These are phyloP conservation scores for Saccharomycopsis vini DNA, from an alignment of 805 yeast genomes.

Conservation along the genomic window DNA sequence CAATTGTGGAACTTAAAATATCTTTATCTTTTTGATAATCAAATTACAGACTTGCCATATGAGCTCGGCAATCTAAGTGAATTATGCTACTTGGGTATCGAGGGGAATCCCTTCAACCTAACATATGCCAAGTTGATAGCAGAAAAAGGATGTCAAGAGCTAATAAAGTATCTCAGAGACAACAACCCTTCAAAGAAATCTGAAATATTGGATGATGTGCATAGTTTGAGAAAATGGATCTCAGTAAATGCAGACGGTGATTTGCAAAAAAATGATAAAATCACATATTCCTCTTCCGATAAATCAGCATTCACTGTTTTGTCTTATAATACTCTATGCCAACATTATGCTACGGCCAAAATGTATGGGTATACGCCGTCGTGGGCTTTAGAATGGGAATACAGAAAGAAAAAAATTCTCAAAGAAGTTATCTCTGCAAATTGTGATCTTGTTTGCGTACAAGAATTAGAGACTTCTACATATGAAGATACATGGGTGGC, in stretches of 20 bases:
- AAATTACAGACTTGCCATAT: constrained; percentile 63
- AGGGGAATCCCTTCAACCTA: constrained; percentile 80
- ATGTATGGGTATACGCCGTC: constrained; percentile 92
- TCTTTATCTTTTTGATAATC: constrained; percentile 81
- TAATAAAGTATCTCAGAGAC: constrained; percentile 76
- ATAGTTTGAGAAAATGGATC: constrained; percentile 61
- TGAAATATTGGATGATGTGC: constrained; percentile 5
- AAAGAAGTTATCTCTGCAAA: constrained; percentile 58
- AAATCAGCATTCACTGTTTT: constrained; percentile 58
- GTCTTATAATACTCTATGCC: constrained; percentile 89
- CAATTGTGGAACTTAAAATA: constrained; percentile 70
- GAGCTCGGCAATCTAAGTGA: constrained; percentile 82
- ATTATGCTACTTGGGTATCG: constrained; percentile 80
- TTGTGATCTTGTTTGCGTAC: constrained; percentile 81
- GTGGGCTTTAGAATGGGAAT: constrained; percentile 95
- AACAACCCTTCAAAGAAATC: constrained; percentile 51
- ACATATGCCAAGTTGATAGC: constrained; percentile 59
- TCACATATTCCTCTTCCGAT: constrained; percentile 24
- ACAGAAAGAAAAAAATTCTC: constrained; percentile 67
- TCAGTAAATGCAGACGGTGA: constrained; percentile 73
- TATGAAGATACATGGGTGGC: constrained; percentile 85
- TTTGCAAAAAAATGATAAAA: constrained; percentile 27
- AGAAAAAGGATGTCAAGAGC: constrained; percentile 75
- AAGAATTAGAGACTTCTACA: constrained; percentile 87
- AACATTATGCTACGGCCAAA: constrained; percentile 86